These are phyloP conservation scores for Scedosporium minutisporum DNA, from an alignment of 2,329 filamentous ascomycete species.

Conservation along the genomic window DNA sequence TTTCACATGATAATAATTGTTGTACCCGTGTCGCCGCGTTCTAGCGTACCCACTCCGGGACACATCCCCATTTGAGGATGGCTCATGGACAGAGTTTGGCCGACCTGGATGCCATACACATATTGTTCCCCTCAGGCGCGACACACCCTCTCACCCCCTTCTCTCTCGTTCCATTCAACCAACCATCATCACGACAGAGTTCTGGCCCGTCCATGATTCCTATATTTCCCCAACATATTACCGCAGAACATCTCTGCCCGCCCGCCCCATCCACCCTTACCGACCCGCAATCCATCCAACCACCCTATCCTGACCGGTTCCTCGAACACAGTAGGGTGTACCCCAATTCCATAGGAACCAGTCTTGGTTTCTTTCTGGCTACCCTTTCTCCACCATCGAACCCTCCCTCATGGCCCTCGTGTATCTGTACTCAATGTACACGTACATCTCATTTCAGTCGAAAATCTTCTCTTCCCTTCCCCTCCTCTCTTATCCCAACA, in stretches of 20 bases:
- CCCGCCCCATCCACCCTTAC: neutral
- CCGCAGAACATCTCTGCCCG: neutral
- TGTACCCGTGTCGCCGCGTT: neutral
- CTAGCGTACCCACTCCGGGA: neutral
- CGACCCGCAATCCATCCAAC: neutral
- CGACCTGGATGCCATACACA: neutral
- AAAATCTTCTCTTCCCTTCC: neutral
- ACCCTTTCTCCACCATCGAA: neutral
- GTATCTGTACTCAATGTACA: neutral
- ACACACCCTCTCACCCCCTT: neutral
- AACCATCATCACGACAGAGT: neutral
- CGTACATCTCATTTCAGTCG: neutral
- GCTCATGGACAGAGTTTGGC: neutral
- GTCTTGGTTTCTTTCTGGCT: neutral
- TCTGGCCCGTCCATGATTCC: neutral
- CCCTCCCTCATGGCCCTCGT: neutral
- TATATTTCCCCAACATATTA: constrained; percentile 3
- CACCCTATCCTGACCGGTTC: neutral
- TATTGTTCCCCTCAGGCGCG: neutral
- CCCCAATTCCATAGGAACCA: neutral
- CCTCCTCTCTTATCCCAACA: neutral
- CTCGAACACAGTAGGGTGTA: neutral
- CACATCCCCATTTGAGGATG: neutral
- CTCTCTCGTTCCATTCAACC: neutral
- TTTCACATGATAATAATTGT: neutral